These are phyloP conservation scores for Termitomyces sp. DNA, from an alignment of 768 basidiomycete species.

Conservation along the genomic window DNA sequence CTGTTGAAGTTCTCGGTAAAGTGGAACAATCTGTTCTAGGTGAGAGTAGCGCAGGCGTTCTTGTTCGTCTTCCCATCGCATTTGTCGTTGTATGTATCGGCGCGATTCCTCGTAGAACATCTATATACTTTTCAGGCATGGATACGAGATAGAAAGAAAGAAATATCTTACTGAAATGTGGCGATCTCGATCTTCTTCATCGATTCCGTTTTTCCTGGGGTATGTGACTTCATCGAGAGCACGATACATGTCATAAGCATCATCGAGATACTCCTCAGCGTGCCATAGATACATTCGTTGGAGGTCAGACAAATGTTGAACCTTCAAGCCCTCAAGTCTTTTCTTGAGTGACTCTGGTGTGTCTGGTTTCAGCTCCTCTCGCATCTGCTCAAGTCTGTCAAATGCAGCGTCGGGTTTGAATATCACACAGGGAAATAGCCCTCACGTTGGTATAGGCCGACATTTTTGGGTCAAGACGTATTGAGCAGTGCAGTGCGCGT, in stretches of 20 bases:
- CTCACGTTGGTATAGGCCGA: conserved; percentile 34
- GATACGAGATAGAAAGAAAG: background rate
- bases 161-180: conserved; percentile 12
- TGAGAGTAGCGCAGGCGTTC: conserved; percentile 26
- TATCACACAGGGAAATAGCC: background rate
- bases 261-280: conserved; percentile 28
- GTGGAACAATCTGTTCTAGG: conserved; percentile 18
- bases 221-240: conserved; percentile 19
- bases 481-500: conserved; percentile 29
- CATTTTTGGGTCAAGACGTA: conserved; percentile 36
- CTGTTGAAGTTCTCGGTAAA: conserved; percentile 14
- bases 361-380: conserved; percentile 23
- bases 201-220: conserved; percentile 6
- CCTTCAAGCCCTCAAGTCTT: conserved; percentile 21
- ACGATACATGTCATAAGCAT: conserved; percentile 25
- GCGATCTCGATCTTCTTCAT: conserved; percentile 17
- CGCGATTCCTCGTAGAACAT: conserved; percentile 19
- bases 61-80: conserved; percentile 24
- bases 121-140: conserved; percentile 9
- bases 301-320: conserved; percentile 29
- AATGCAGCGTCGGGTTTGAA: background rate
- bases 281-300: conserved; percentile 30
- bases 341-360: conserved; percentile 19
- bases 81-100: conserved; percentile 8
- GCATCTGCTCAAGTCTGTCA: conserved; percentile 30